A percentile compares a stretch with the other conserved stretches of the same genome.
Evolutionary conservation across 2,329 filamentous ascomycete species (phyloP).

Genomic region (Colletotrichum orchidophilum): DNA sequence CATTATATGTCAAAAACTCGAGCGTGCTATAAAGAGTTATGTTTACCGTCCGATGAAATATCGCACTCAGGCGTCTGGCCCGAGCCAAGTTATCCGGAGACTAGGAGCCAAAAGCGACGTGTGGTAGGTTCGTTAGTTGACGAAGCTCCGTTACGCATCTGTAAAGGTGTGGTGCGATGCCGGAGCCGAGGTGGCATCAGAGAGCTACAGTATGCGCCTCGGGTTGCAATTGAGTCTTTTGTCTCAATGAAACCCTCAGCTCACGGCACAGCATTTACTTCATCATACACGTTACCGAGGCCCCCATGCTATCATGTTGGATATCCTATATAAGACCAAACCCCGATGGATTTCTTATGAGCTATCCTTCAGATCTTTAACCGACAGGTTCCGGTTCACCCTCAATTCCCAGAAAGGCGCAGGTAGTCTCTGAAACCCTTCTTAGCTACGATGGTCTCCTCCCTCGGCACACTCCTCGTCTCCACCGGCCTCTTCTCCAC

Average conservation of each 20-base stretch:
- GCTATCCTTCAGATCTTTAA: background rate
- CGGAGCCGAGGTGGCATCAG: background rate
- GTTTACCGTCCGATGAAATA: slow-evolving; percentile 8
- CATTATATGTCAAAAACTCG: background rate
- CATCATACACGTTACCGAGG: background rate
- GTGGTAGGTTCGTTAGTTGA: background rate
- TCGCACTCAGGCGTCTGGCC: slow-evolving; percentile 2
- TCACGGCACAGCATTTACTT: background rate
- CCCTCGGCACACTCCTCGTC: background rate
- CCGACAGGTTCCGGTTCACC: background rate
- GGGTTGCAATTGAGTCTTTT: background rate
- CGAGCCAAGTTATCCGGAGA: background rate
- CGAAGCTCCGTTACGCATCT: background rate
- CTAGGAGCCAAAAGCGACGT: background rate
- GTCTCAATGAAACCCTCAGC: background rate
- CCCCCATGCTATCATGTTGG: background rate
- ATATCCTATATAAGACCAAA: background rate
- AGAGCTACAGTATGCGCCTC: background rate
- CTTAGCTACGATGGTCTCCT: background rate
- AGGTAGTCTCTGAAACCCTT: background rate
- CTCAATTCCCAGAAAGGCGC: background rate
- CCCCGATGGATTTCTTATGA: background rate
- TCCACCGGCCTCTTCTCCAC: background rate
- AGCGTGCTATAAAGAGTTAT: background rate
- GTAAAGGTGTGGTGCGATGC: background rate